Base-by-base conservation (phyloP, 768 basidiomycete species). In the Exidia glandulosa region DNA sequence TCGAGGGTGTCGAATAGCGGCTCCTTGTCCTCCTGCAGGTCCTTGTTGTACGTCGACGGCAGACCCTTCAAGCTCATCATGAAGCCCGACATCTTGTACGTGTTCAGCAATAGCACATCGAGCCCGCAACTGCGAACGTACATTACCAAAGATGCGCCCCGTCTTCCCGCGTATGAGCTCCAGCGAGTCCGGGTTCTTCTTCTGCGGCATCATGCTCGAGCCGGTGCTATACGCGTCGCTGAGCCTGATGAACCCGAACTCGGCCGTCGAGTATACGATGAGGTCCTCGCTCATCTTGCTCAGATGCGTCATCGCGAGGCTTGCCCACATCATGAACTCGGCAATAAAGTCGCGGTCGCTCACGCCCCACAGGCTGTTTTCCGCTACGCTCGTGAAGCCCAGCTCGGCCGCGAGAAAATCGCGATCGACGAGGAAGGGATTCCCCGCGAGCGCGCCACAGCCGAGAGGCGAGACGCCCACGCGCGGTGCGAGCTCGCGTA, bases 151-250 rank as follows among this genome's bases (percentile, higher is more conserved):
- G 25, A 95, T 80, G 30, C 96, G 86, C 3, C 96, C 96, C 32
- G 89, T 82, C 73, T 99, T 99, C 66, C 96, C 96, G 60, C 96
- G 85, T 60, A 99, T 77, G 25, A 99, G 79, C 72, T 99, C 96
- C 59, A 96, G 76, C 10, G 95, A 97, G 71, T 98, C 96, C 0
- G 94, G 91, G 69, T 97, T 97, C 76, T 98, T 99, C 77, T 99
- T 98, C 70, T 98, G 96, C 4, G 96, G 96, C 96, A 99, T 99
- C 70, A 99, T 97, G 65, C 94, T 97, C 41, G 94, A 97, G 6
- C 96, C 96, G 48, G 96, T 99, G 70, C 94, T 97, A 74, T 99
- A 99, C 3, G 96, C 96, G 73, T 99, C 96, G 67, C 90, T 94
- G 68, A 98, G 72, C n/a, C 87, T 85, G 60, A 99, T 81, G 71